Base-by-base conservation (phyloP, 768 basidiomycete genomes). In the Leccinum sublutescens region DNA sequence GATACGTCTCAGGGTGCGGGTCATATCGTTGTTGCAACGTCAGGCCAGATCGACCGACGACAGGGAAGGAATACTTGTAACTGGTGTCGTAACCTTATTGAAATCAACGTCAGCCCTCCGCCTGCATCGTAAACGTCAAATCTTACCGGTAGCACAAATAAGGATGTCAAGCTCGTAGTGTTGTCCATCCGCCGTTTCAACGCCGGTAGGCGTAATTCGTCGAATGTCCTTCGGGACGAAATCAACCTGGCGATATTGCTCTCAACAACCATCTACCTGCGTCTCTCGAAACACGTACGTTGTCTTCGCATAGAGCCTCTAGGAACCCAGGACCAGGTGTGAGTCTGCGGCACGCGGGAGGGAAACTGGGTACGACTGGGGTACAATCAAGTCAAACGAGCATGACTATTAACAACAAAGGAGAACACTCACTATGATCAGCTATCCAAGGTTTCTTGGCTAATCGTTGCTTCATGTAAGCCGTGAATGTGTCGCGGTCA, bases 321-420 rank as follows among this genome's bases (percentile, higher is more conserved):
- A 88, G 77, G 66, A 86, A 89, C 6, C 87, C 86, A 10, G 84
- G 84, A 0, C 85, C 87, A 2, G 86, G 85, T 0, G 87, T 89
- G 51, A 87, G 70, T n/a, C 87, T n/a, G 27, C 85, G 77, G 70
- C 86, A 89, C 5, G 75, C 78, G 15, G 85, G 80, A 5, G 80
- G 74, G 62, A 86, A 88, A 50, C 81, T 74, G 12, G 86, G 85
- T 25, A 86, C 75, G n/a, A 86, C 62, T 62, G n/a, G 49, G 23
- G 38, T 2, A 57, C 4, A 25, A 17, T 57, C 14, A 10, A 31
- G 25, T 54, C 33, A 36, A 50, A 31, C 19, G 4, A 15, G n/a
- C 14, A 8, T 3, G 5, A 34, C 12, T 14, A 34, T 34, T 3
- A 1, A 11, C n/a, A 25, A 40, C 25, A 25, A 33, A n/a, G 8